Evolutionary conservation across 1,284 basidiomycete species (phyloP).

Genomic region (Blastosporella zonata): DNA sequence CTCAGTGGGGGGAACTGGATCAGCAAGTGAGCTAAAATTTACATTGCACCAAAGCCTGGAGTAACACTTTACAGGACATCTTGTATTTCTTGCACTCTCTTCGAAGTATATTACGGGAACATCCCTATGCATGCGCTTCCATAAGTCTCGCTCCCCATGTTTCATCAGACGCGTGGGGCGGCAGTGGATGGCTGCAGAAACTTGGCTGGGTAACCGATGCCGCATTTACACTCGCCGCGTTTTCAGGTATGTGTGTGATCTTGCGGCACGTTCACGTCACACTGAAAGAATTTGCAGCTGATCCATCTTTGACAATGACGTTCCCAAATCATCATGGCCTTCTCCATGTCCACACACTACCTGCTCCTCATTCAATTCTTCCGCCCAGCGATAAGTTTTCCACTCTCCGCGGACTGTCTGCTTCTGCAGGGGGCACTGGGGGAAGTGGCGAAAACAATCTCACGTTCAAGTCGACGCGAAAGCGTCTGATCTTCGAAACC

Average conservation of each 20-base stretch:
- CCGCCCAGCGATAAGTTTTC: conserved; percentile 77
- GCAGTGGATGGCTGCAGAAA: conserved; percentile 68
- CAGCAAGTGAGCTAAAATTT: conserved; percentile 41
- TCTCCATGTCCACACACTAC: conserved; percentile 71
- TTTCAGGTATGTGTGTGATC: conserved; percentile 58
- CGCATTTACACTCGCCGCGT: conserved; percentile 72
- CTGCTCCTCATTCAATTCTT: conserved; percentile 64
- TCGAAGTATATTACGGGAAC: conserved; percentile 55
- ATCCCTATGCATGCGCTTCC: conserved; percentile 61
- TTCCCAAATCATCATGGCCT: conserved; percentile 87
- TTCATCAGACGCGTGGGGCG: conserved; percentile 54
- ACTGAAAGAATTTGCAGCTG: conserved; percentile 38
- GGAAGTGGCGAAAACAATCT: conserved; percentile 90
- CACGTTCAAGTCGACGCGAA: conserved; percentile 90
- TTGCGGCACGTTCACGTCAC: background rate
- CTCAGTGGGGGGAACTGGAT: conserved; percentile 66
- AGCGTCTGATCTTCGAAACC: conserved; percentile 87
- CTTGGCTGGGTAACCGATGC: conserved; percentile 81
- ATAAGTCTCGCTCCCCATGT: conserved; percentile 64
- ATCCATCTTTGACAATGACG: conserved; percentile 60
- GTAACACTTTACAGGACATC: conserved; percentile 49
- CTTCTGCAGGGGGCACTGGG: conserved; percentile 44
- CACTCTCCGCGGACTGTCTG: conserved; percentile 68
- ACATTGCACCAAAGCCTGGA: background rate
- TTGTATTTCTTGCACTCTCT: conserved; percentile 69